These are phyloP conservation scores for Botrytis medusae DNA, from an alignment of 2,329 filamentous ascomycete species.

Conservation along the genomic window DNA sequence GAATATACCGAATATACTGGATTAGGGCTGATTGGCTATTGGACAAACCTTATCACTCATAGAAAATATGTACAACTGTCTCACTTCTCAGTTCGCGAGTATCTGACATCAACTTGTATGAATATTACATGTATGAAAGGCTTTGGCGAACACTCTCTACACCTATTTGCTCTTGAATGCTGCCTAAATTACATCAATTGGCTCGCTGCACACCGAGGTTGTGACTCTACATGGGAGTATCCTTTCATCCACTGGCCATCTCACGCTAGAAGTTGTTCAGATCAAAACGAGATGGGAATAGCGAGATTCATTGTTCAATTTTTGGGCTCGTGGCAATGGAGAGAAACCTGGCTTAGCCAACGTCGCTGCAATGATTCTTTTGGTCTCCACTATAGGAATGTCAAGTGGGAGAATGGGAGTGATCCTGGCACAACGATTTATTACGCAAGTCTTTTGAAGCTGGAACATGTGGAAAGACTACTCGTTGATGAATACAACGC, in stretches of 20 bases:
- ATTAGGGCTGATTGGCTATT: too few relatives aligned
- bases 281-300: background rate
- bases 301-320: background rate
- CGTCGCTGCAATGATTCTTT: accelerated
- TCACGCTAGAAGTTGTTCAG: background rate
- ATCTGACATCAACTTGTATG: background rate
- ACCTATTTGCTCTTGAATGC: background rate
- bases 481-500: background rate
- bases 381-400: accelerated
- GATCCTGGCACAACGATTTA: background rate
- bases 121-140: background rate
- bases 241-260: background rate
- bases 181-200: conserved; percentile 2
- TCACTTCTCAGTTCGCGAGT: background rate
- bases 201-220: too few relatives aligned
- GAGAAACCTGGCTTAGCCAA: background rate
- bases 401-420: background rate
- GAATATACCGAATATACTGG: too few relatives aligned
- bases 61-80: background rate
- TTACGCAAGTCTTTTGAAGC: background rate
- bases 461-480: background rate
- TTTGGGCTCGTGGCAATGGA: background rate
- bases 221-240: background rate
- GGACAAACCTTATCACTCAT: too few relatives aligned
- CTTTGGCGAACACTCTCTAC: background rate